Evolutionary conservation across 2,329 filamentous ascomycete species (phyloP), one percentile per base, ranked within the genome.

Genomic region (Sclerotiophoma versabilis): DNA sequence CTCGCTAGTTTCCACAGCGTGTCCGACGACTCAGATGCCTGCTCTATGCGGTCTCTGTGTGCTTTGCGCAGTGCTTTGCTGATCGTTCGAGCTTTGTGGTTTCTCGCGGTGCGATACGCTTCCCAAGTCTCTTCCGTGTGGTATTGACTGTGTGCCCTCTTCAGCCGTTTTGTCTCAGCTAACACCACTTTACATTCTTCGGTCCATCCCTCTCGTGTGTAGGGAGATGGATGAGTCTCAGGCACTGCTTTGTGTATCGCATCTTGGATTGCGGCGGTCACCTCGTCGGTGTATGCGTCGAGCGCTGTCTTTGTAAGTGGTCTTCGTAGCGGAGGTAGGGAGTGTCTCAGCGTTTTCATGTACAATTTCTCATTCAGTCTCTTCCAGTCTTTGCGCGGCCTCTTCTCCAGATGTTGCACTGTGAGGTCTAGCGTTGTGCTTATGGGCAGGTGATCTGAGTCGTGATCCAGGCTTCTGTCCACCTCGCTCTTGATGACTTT

Each of bases 1-100:
- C 61, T 69, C 0, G 53, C 59, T 1, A 71, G 48, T 15, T 53
- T 60, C 65, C 53, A 70, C 14, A 70, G 46, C 34, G 61, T 62
- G 37, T 66, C 49, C 48, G 33, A 10, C n/a, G n/a, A n/a, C n/a
- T n/a, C n/a, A n/a, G n/a, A n/a, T n/a, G n/a, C n/a, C n/a, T n/a
- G n/a, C n/a, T 68, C 58, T 17, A 72, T 62, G 17, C 53, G 39
- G 5, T 58, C 52, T 30, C 66, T 63, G 47, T 69, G 59, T 11
- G 49, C 42, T n/a, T 54, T 42, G 25, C 25, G 41, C 17, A 58
- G 27, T 19, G 47, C 62, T 43, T 66, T 66, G 11, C 56, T 56
- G 36, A 69, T 59, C 4, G 58, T 50, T 19, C 62, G 59, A 15
- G 55, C 59, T 49, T 71, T 72, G 11, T 39, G 20, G 52, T 72